These are phyloP conservation scores for Aspergillus candidus DNA, from an alignment of 2,329 filamentous ascomycete species.

Conservation along the genomic window DNA sequence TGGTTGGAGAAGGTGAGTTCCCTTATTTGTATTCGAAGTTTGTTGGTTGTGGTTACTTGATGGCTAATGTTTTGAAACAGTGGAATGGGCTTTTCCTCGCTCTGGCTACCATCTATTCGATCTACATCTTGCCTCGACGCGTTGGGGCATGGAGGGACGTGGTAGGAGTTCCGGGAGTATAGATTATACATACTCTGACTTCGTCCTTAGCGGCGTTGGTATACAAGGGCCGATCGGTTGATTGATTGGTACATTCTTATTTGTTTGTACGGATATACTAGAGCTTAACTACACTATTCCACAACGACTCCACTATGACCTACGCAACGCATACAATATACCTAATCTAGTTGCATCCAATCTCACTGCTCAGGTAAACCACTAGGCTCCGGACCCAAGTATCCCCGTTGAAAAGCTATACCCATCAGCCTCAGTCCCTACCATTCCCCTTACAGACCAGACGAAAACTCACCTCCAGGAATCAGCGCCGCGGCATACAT, in stretches of 20 bases:
- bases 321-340: constrained; percentile 3
- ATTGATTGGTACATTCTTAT: not conserved
- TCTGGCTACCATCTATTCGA: constrained; percentile 42
- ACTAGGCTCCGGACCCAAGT: constrained; percentile 31
- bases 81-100: constrained; percentile 47
- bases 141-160: constrained; percentile 40
- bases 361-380: not conserved
- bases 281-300: not conserved
- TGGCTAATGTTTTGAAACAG: constrained; percentile 24
- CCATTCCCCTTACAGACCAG: not conserved
- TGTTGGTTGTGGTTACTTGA: constrained; percentile 7
- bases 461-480: constrained; percentile 46
- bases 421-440: not conserved
- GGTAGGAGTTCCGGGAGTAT: constrained; percentile 40
- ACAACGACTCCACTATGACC: not conserved
- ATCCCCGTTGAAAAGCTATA: constrained; percentile 30
- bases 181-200: constrained; percentile 8
- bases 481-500: constrained; percentile 54
- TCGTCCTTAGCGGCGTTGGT: not conserved
- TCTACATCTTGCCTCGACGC: constrained; percentile 47
- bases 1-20: constrained; percentile 85
- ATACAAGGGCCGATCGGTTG: not conserved
- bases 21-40: not conserved
- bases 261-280: not conserved
- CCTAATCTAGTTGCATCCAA: not conserved